Percentiles rank a stretch among this genome's conserved stretches.
Conservation (phyloP, 805 yeast genomes). For the Jamesozyma hellenica region DNA sequence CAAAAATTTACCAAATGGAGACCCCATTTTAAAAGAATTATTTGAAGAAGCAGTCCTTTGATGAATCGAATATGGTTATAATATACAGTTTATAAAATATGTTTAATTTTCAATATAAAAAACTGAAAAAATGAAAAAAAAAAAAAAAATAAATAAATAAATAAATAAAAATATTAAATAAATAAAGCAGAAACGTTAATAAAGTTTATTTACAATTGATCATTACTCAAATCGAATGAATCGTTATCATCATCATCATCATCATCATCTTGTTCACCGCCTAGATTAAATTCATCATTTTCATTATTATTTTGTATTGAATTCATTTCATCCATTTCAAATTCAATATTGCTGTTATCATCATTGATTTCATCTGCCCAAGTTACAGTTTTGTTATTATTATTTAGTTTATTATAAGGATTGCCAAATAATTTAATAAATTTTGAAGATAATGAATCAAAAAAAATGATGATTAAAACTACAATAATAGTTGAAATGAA, state of each 20-base stretch:
- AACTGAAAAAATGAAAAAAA: too few relatives aligned
- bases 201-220: too few relatives aligned
- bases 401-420: conserved; percentile 1
- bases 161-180: too few relatives aligned
- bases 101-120: too few relatives aligned
- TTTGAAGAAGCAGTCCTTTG: too few relatives aligned
- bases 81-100: too few relatives aligned
- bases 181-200: background rate
- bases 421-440: background rate
- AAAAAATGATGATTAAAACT: background rate
- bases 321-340: conserved; percentile 3
- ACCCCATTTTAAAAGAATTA: too few relatives aligned
- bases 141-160: too few relatives aligned
- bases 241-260: background rate
- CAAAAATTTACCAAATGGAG: too few relatives aligned
- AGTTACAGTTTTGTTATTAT: conserved; percentile 2
- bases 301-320: background rate
- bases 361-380: conserved; percentile 3
- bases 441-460: background rate
- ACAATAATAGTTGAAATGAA: background rate
- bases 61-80: too few relatives aligned
- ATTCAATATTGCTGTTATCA: background rate
- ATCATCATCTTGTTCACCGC: background rate
- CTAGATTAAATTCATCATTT: background rate
- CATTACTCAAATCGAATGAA: background rate